phyloP scores from a whole-genome alignment of 306 rosid genomes.

The Vigna radiata region DNA sequence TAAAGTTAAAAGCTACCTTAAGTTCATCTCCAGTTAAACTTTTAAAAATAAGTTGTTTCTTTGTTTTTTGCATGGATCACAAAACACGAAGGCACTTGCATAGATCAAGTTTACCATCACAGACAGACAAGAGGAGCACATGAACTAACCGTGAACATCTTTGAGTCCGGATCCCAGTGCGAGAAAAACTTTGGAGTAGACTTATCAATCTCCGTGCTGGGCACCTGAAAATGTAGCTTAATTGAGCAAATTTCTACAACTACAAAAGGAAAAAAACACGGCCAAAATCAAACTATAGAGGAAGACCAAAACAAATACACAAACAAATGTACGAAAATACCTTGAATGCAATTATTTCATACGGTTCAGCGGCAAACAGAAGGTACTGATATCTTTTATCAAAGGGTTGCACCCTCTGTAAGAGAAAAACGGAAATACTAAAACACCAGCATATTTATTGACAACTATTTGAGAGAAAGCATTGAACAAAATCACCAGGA shows the following conservation, averaged over 20 bases:
- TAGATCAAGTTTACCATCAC: slow-evolving; percentile 7
- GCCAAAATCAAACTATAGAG: not conserved
- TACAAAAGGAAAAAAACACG: not conserved
- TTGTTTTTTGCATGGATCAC: not conserved
- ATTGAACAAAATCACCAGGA: slow-evolving; percentile 17
- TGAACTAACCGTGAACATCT: slow-evolving; percentile 90
- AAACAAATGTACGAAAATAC: slow-evolving; percentile 48
- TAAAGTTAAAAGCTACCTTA: not conserved
- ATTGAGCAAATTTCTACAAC: slow-evolving; percentile 10
- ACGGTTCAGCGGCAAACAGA: slow-evolving; percentile 91
- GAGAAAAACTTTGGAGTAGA: slow-evolving; percentile 94
- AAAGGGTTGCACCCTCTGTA: slow-evolving; percentile 79
- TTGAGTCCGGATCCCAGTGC: slow-evolving; percentile 98
- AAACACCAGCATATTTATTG: not conserved
- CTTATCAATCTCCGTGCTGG: slow-evolving; percentile 94
- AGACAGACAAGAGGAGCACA: slow-evolving; percentile 12
- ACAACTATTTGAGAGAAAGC: slow-evolving; percentile 15
- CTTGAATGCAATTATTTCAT: slow-evolving; percentile 92
- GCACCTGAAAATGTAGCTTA: slow-evolving; percentile 66
- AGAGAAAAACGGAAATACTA: not conserved
- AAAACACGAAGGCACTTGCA: not conserved
- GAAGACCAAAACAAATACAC: not conserved
- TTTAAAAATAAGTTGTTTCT: not conserved
- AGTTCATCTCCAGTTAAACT: not conserved
- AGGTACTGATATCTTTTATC: slow-evolving; percentile 91